Conservation (phyloP, 225 moss, liverwort and hornwort genomes). For the Ulota crispa region DNA sequence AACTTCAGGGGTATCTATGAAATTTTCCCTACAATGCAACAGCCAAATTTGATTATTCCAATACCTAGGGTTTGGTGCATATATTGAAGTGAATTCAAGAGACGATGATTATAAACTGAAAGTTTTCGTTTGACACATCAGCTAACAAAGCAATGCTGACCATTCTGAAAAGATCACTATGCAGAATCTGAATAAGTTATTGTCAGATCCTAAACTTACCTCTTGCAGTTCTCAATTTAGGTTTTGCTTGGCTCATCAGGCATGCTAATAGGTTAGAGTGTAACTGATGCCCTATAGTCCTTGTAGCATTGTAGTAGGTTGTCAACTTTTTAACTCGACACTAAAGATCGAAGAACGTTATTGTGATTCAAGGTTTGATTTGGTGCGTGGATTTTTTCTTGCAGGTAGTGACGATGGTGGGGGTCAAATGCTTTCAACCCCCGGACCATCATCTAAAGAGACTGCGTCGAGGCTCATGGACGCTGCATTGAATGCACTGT, state of each 20-base stretch:
- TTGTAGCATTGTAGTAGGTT: background rate
- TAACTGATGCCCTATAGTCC: constrained; percentile 26
- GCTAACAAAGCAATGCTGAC: constrained; percentile 48
- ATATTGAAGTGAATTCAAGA: background rate
- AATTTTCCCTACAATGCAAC: too few species aligned
- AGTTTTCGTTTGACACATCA: constrained; percentile 56
- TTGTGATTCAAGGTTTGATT: background rate
- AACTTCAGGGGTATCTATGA: too few species aligned
- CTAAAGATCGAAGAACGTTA: background rate
- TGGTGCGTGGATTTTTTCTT: background rate
- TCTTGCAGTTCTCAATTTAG: background rate
- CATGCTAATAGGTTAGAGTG: background rate
- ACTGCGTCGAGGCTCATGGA: constrained; percentile 70
- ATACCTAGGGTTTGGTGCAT: background rate
- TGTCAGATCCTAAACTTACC: background rate
- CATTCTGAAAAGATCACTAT: constrained; percentile 47
- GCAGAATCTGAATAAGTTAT: constrained; percentile 33
- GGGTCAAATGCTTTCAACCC: constrained; percentile 42
- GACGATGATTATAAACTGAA: constrained; percentile 33
- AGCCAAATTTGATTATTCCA: background rate
- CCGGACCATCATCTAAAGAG: constrained; percentile 51
- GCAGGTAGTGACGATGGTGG: constrained; percentile 51
- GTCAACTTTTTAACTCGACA: background rate
- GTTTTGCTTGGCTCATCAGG: background rate
- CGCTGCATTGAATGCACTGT: constrained; percentile 63